Conservation (phyloP, 345 rosid species). For the rapeseed (Brassica napus) region DNA sequence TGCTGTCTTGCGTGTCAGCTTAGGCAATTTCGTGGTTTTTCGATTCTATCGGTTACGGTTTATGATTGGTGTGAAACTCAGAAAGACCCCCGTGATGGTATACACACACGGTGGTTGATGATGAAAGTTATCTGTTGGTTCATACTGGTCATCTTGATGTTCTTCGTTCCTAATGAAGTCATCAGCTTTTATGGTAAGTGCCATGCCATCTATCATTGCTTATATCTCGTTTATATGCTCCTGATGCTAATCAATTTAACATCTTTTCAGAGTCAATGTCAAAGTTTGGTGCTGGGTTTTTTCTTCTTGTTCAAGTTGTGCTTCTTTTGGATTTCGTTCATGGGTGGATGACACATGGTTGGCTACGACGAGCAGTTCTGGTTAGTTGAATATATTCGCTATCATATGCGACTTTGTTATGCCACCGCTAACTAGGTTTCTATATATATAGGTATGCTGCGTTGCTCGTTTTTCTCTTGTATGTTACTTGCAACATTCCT, state of each 20-base stretch:
- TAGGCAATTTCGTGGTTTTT: constrained; percentile 92
- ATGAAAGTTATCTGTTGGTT: constrained; percentile 87
- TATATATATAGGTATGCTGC: constrained; percentile 69
- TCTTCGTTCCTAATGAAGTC: constrained; percentile 90
- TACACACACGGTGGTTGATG: constrained; percentile 99
- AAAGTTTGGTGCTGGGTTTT: constrained; percentile 95
- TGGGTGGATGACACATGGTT: constrained; percentile 99
- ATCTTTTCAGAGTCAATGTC: constrained; percentile 70
- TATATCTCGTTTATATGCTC: background rate
- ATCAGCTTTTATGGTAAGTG: constrained; percentile 82
- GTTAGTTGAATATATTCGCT: constrained; percentile 45
- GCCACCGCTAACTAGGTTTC: background rate
- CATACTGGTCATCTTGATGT: constrained; percentile 85
- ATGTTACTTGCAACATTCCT: constrained; percentile 77
- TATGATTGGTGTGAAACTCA: constrained; percentile 96
- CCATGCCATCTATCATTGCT: background rate
- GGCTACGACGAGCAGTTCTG: constrained; percentile 96
- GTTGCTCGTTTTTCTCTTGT: constrained; percentile 76
- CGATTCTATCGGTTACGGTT: constrained; percentile 64
- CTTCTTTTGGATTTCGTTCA: constrained; percentile 98
- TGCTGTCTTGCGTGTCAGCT: constrained; percentile 95
- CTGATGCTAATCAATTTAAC: constrained; percentile 3
- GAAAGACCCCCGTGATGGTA: constrained; percentile 93
- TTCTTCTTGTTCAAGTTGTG: constrained; percentile 97
- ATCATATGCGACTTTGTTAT: background rate